Evolutionary conservation across 106 monocot species (phyloP), one percentile per base, ranked within the genome.

Genomic region (Dendrobium chrysotoxum): DNA sequence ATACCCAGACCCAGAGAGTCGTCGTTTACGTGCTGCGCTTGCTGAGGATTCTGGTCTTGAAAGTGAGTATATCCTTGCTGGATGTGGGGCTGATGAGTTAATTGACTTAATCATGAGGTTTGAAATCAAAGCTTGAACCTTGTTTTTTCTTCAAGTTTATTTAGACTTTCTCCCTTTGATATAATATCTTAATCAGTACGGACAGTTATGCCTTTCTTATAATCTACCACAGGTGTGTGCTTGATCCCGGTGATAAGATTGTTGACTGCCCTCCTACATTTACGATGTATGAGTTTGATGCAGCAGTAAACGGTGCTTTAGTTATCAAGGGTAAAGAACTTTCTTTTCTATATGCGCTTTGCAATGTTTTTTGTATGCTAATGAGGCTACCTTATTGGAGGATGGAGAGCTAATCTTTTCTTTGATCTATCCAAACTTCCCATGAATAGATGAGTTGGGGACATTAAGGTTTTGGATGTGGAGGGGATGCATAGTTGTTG

Each of bases 201-300:
- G 55, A 72, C 71, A 6, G 13, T 41, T 74, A 58, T 50, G 64
- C 53, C 23, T 16, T 80, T 72, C 31, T 75, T 55, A 71, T 54
- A 38, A 53, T 42, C 50, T 80, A 8, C 31, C 26, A 39, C 82
- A 99, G 99, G 87, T 99, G 99, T 82, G 93, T 95, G 18, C 95
- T 99, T 85, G 99, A 99, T 81, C 99, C 93, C 80, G 93, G 95
- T 74, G 99, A 99, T 53, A 95, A 93, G 65, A 99, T 99, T 83
- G 72, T 99, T 38, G 99, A 99, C 67, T 99, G 99, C 53, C 99
- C 99, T 77, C 99, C 99, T 75, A 99, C 99, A 82, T 99, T 99
- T 88, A 91, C 99, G 26, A 99, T 95, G 95, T 99, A 99, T 89
- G 99, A 93, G 81, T 95, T 99, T 86, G 99, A 99, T 86, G 99